phyloP scores from a whole-genome alignment of 1,139 yeast species.

The Magnusiomyces tetraspermus region DNA sequence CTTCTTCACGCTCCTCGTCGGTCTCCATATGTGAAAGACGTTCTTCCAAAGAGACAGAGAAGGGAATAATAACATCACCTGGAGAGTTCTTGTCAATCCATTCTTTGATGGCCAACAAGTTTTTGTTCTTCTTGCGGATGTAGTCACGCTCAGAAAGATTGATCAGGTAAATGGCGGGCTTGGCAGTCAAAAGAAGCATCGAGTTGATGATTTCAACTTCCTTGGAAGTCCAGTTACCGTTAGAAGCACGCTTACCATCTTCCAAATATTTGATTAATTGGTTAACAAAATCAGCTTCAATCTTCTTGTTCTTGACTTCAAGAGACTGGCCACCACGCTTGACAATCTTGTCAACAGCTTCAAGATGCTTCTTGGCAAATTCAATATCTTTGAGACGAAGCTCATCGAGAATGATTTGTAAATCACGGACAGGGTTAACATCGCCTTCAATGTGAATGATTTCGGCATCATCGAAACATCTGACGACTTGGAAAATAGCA shows the following conservation, averaged over 20 bases:
- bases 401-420: slow-evolving; percentile 86
- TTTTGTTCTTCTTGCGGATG: slow-evolving; percentile 96
- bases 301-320: slow-evolving; percentile 91
- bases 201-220: slow-evolving; percentile 84
- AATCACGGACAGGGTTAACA: slow-evolving; percentile 91
- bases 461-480: slow-evolving; percentile 97
- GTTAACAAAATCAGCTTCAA: slow-evolving; percentile 75
- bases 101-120: slow-evolving; percentile 79
- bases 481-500: slow-evolving; percentile 94
- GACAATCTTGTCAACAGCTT: slow-evolving; percentile 74
- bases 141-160: slow-evolving; percentile 91
- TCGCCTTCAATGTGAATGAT: slow-evolving; percentile 97
- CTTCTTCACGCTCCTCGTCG: slow-evolving; percentile 87
- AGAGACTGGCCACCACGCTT: slow-evolving; percentile 88
- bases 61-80: slow-evolving; percentile 90
- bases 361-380: slow-evolving; percentile 84
- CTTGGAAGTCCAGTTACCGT: slow-evolving; percentile 79
- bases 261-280: slow-evolving; percentile 67
- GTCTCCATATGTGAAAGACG: slow-evolving; percentile 79
- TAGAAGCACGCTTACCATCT: slow-evolving; percentile 82
- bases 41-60: slow-evolving; percentile 89
- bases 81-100: slow-evolving; percentile 95
- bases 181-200: slow-evolving; percentile 78
- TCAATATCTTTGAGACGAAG: slow-evolving; percentile 94
- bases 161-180: slow-evolving; percentile 90